Base-by-base conservation (phyloP, 306 rosid species). In the Canavalia ensiformis region DNA sequence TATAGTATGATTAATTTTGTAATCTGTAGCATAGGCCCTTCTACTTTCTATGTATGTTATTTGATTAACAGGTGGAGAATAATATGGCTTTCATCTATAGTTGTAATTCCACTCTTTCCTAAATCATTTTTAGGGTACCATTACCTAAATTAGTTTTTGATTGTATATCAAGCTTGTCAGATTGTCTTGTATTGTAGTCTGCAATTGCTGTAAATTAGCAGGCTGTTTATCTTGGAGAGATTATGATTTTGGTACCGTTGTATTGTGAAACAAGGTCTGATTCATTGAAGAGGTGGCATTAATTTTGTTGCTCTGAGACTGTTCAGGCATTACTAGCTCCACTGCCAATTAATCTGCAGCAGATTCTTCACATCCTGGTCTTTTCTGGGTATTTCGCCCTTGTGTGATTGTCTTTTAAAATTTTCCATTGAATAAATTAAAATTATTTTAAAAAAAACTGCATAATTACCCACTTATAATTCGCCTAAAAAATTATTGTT, bases 1-100 rank as follows among this genome's bases (percentile, higher is more conserved):
- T 18, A 34, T 72, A 57, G 18, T 50, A 39, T 60, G 76, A 66
- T 77, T 68, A 9, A 44, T 81, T 72, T 81, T 81, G 49, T 54
- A 78, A 54, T 81, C 64, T 84, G 81, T 69, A 9, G 70, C 69
- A 39, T 65, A 70, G 74, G 79, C 37, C 70, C 50, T 65, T 73
- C 60, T 55, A 44, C 73, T 65, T 74, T 49, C 35, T 28, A 78
- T 52, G 37, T 63, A 13, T 66, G 65, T 72, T 83, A 8, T 57
- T 58, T 72, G 13, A 71, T 30, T 71, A 50, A 54, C 45, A 30
- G 71, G 74, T 6, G 6, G 57, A 64, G 68, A 50, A n/a, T 47
- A 42, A 37, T 49, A 30, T 37, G 64, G 8, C 4, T 68, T 79
- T 60, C 65, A 8, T 68, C 37, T 28, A 42, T 58, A 39, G 56